These are phyloP conservation scores for Suillus luteus DNA, from an alignment of 768 basidiomycete genomes.

Conservation along the genomic window DNA sequence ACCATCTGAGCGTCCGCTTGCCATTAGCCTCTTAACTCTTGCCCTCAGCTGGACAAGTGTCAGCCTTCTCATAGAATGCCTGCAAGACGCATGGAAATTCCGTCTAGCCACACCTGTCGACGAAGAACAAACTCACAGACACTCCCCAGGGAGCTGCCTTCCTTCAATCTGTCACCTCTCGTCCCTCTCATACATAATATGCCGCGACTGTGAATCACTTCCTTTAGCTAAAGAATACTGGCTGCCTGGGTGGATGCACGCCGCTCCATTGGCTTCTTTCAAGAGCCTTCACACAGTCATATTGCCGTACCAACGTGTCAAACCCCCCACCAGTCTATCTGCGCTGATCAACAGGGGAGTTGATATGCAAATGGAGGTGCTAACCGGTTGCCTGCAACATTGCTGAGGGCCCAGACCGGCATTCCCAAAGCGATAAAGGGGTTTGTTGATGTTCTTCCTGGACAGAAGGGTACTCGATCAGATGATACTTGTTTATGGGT, in stretches of 20 bases:
- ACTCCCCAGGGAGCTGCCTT: slow-evolving; percentile 27
- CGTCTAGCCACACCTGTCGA: too few species aligned
- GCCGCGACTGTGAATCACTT: not conserved
- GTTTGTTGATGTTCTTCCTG: not conserved
- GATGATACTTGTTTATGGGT: not conserved
- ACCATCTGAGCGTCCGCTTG: too few species aligned
- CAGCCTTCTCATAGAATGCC: too few species aligned
- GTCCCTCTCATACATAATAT: not conserved
- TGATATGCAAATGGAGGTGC: not conserved
- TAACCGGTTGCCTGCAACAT: not conserved
- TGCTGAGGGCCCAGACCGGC: not conserved
- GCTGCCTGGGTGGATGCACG: not conserved
- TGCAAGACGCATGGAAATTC: too few species aligned
- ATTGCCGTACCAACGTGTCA: not conserved
- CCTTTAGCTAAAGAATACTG: not conserved
- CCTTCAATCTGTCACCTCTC: slow-evolving; percentile 37
- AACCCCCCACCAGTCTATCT: not conserved
- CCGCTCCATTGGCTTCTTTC: slow-evolving; percentile 36
- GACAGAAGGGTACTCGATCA: not conserved
- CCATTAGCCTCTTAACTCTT: too few species aligned
- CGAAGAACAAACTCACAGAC: too few species aligned
- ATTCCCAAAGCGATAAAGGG: not conserved
- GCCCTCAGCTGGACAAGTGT: too few species aligned
- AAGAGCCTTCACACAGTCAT: slow-evolving; percentile 22
- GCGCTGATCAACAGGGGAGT: not conserved